These are phyloP conservation scores for Pythium volutum DNA, from an alignment of 352 stramenopile genomes.

Conservation along the genomic window DNA sequence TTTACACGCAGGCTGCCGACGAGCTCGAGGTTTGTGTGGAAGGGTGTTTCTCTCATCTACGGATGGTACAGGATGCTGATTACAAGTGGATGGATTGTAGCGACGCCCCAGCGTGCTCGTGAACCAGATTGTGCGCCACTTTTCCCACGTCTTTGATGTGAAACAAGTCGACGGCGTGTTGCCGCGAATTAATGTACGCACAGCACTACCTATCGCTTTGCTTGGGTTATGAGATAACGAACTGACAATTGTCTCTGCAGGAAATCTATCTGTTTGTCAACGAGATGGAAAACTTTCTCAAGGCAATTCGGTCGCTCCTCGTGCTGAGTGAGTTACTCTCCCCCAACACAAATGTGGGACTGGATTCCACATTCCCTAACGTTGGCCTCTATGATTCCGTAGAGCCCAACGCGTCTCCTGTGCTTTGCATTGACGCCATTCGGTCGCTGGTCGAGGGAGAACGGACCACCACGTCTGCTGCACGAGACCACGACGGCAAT, in stretches of 20 bases:
- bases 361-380: neutral
- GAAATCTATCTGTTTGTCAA: slow-evolving; percentile 86
- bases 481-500: neutral
- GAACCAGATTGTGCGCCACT: slow-evolving; percentile 87
- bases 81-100: slow-evolving; percentile 25
- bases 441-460: slow-evolving; percentile 23
- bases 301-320: slow-evolving; percentile 51
- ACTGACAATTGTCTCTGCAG: slow-evolving; percentile 21
- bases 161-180: slow-evolving; percentile 84
- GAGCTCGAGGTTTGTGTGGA: slow-evolving; percentile 65
- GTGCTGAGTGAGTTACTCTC: slow-evolving; percentile 74
- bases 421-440: slow-evolving; percentile 45
- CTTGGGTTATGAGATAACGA: neutral
- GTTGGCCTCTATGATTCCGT: neutral
- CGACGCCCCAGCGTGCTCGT: slow-evolving; percentile 74
- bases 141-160: slow-evolving; percentile 86
- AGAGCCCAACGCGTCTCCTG: slow-evolving; percentile 48
- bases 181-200: slow-evolving; percentile 86
- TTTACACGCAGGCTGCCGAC: slow-evolving; percentile 72
- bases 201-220: neutral
- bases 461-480: neutral
- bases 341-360: neutral
- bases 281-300: slow-evolving; percentile 85
- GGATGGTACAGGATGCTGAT: no score
- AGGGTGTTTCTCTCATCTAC: no score